Base-by-base conservation (phyloP, 108 stramenopile genomes). In the Schizochytrium sp. region DNA sequence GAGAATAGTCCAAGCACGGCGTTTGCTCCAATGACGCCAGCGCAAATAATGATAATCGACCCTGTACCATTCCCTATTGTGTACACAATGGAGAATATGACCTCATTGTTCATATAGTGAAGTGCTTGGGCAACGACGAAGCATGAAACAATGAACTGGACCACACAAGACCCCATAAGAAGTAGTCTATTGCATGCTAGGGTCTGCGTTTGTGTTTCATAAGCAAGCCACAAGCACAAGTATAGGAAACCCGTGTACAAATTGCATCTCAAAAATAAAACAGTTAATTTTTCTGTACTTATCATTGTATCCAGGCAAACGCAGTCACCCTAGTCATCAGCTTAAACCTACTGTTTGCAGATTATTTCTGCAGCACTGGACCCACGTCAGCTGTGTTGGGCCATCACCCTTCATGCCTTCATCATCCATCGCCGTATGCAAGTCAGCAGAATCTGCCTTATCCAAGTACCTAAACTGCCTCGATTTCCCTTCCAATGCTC, bases 151-250 rank as follows among this genome's bases (percentile, higher is more conserved):
- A 83, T 40, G 10, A 83, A 55, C 47, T 55, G 47, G 28, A 83
- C 28, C 7, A 83, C 76, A 38, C 50, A 55, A 13, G 76, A 83
- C n/a, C 76, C 76, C 50, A 55, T 55, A 13, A 83, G 53, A 7
- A 83, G 0, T 53, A 83, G n/a, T 40, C 47, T 49, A 28, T 83
- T 83, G 47, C 76, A 83, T 28, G 76, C 50, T n/a, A 83, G 76
- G 10, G 28, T 83, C 76, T 83, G 3, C 1, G 44, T 15, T 58
- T 15, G 57, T 17, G 57, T 58, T 58, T 58, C 57, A 17, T 58
- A 28, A 28, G 28, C 28, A 28, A 28, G 28, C 28, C 28, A 28
- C 28, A 28, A 28, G 28, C 28, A 28, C 28, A 28, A 28, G 28
- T 28, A 28, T 28, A 28, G 28, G 28, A 28, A 28, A 28, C 28